Conservation (phyloP, 768 basidiomycete genomes). For the Tricholomella constricta region DNA sequence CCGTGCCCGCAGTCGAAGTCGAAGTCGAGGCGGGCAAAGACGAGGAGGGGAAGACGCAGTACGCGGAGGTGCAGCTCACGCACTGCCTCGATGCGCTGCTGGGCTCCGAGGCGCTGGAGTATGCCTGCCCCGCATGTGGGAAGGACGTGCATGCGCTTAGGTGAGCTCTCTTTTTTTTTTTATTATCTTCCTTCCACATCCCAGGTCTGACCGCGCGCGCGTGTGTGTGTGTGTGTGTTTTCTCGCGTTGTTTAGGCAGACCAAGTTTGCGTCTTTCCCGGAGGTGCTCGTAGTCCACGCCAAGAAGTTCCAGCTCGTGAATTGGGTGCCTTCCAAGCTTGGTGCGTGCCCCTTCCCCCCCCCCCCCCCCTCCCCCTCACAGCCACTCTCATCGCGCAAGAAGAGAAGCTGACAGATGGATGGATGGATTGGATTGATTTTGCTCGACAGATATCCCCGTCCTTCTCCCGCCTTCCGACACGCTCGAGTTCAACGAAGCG, state of each 20-base stretch:
- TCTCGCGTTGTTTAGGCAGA: constrained; percentile 48
- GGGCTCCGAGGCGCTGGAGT: constrained; percentile 71
- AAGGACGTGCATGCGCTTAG: constrained; percentile 71
- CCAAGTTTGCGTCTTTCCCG: constrained; percentile 84
- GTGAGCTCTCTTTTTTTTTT: constrained; percentile 43
- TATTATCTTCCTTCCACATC: background rate
- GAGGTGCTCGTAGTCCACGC: constrained; percentile 87
- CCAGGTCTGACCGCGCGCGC: no score
- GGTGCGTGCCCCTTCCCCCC: constrained; percentile 53
- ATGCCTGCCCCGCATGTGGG: constrained; percentile 74
- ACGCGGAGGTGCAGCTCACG: constrained; percentile 60
- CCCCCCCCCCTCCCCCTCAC: no score
- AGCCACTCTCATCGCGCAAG: no score
- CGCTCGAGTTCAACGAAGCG: constrained; percentile 56
- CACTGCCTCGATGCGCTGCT: constrained; percentile 63
- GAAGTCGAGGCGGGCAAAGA: constrained; percentile 49
- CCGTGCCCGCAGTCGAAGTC: constrained; percentile 66
- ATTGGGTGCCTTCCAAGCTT: constrained; percentile 96
- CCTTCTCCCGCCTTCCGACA: constrained; percentile 58
- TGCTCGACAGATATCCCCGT: constrained; percentile 88
- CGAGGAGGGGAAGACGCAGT: constrained; percentile 63
- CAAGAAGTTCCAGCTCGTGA: constrained; percentile 92
- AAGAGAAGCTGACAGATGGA: no score
- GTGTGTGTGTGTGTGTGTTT: background rate
- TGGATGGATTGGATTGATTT: no score